Base-by-base conservation (phyloP, 345 rosid species). In the Eutrema japonicum region DNA sequence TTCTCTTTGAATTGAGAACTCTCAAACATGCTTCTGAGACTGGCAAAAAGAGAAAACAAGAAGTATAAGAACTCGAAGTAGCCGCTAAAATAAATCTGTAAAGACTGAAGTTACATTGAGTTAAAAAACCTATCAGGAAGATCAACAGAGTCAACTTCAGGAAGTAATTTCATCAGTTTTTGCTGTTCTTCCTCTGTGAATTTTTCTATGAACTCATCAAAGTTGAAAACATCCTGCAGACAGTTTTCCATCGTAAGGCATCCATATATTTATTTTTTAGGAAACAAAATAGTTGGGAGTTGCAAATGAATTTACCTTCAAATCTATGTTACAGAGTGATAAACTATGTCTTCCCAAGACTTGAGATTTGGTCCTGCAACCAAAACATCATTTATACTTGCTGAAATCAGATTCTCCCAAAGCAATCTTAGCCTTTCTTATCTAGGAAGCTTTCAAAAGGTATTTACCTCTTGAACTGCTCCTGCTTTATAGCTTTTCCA, bases 1-100 rank as follows among this genome's bases (percentile, higher is more conserved):
- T 86, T 89, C 74, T 92, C 94, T 85, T 87, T 89, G 83, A 88
- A 90, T 13, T 89, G 94, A 70, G 78, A 73, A 78, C 96, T 85
- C 72, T 83, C 86, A 73, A 95, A 95, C 99, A 92, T 80, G 84
- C 72, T 80, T 77, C 76, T 75, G 66, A 95, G 82, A 84, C 98
- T 92, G 93, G 80, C 78, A 57, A 78, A 55, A 70, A 38, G 72
- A 80, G 7, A 77, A 68, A 16, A 22, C 47, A 10, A 0, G 0
- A 29, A 26, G 5, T 10, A 42, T 52, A 51, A 71, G 73, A 71
- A 47, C 53, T 65, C 56, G 2, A 35, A 49, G 33, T 57, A 51
- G 43, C 67, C 2, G 33, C 49, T 56, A 30, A 16, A 16, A 18
- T 2, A 13, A 59, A 38, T 64, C 50, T 53, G 48, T 54, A 55